Conservation (phyloP, 352 stramenopile genomes). For the Hyaloperonospora brassicae region DNA sequence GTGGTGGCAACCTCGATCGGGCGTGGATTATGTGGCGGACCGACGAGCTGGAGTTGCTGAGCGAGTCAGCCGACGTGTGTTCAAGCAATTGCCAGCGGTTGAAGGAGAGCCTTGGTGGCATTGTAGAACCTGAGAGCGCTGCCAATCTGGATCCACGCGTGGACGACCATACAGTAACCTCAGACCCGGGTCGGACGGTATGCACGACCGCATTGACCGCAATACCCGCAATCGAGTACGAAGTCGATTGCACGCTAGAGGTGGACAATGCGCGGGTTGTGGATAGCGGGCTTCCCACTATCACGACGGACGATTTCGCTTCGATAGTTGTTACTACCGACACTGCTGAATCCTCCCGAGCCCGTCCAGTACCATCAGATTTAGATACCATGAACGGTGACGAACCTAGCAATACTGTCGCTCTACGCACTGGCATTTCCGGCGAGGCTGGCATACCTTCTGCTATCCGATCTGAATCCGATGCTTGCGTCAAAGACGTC, state of each 20-base stretch:
- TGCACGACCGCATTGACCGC: constrained; percentile 1
- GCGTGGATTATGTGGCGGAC: constrained; percentile 71
- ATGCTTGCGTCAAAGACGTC: neutral
- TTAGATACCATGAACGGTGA: neutral
- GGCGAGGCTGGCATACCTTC: neutral
- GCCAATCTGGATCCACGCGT: neutral
- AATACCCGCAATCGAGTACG: neutral
- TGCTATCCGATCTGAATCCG: neutral
- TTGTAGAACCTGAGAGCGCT: neutral
- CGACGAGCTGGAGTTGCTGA: constrained; percentile 39
- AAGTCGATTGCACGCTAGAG: neutral
- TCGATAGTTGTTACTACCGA: neutral
- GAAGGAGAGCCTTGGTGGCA: neutral
- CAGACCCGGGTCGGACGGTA: neutral
- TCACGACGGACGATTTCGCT: neutral
- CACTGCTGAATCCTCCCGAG: neutral
- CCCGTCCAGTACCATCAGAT: neutral
- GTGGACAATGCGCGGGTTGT: neutral
- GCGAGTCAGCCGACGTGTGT: constrained; percentile 25
- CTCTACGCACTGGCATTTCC: neutral
- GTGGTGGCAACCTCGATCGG: constrained; percentile 16
- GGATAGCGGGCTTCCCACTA: neutral
- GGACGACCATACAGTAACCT: neutral
- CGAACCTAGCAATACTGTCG: neutral
- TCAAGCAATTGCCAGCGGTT: constrained; percentile 17